Base-by-base conservation (phyloP, 2,329 filamentous ascomycete genomes). In the Calonectria montana region DNA sequence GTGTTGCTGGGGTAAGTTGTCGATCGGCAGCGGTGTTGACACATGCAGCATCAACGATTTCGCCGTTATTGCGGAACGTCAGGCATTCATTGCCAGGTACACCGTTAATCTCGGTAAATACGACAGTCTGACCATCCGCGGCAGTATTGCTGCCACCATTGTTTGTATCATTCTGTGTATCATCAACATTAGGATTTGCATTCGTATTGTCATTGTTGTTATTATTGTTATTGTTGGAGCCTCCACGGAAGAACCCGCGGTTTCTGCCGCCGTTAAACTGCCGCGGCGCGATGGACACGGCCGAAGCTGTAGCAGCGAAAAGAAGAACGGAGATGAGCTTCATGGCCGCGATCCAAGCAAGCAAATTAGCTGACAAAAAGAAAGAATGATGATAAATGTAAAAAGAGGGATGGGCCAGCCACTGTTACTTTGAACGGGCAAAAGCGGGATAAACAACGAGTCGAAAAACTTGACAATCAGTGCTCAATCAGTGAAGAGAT, bases 41-140 rank as follows among this genome's bases (percentile, higher is more conserved):
- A 21, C 73, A 75, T 6, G 73, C 73, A 1, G 73, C 73, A n/a
- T 75, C 71, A 35, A 75, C 73, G 13, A 75, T 75, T 21, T 75
- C 73, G 7, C 73, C 71, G 41, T 75, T 75, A 63, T 75, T 75
- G 29, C 73, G 68, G 63, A 75, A 74, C 4, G 73, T 75, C 1
- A 75, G 57, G 25, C 73, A 75, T 47, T 74, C 73, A 45, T 75
- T 75, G 29, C 73, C 73, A 2, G 73, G 73, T 1, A 75, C 62
- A 21, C 73, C 73, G 18, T 67, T 67, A 50, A 70, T 65, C 18
- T 75, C 73, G 23, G 66, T 69, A 16, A 75, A 70, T 15, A 74
- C 71, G 18, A 75, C 35, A 1, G 73, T 75, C 29, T 73, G 69
- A n/a, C 70, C 72, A 10, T 72, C 43, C 18, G 53, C 69, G 2